phyloP scores from a whole-genome alignment of 2,329 filamentous ascomycete genomes.

The Paraphoma chrysanthemicola region DNA sequence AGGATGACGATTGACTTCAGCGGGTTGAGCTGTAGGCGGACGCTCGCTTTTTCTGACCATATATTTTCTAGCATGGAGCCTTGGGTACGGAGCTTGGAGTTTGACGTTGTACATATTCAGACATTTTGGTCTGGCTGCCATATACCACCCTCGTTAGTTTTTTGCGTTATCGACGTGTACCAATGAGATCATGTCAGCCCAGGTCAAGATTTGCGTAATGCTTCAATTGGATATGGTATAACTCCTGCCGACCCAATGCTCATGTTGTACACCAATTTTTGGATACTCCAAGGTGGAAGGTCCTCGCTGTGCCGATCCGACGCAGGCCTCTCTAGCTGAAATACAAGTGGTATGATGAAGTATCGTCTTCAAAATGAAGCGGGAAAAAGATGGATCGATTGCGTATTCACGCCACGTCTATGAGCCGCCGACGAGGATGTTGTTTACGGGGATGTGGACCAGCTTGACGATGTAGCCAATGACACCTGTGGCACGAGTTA shows the following conservation, averaged over 20 bases:
- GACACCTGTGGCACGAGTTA: constrained; percentile 38
- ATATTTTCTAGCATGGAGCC: neutral
- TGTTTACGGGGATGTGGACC: constrained; percentile 62
- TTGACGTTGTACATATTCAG: neutral
- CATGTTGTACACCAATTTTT: constrained; percentile 41
- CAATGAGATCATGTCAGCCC: neutral
- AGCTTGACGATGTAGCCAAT: constrained; percentile 62
- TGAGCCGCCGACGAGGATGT: constrained; percentile 58
- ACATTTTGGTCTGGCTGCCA: neutral
- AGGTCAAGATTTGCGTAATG: constrained; percentile 10
- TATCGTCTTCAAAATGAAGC: constrained; percentile 10
- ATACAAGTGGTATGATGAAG: constrained; percentile 23
- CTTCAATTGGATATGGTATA: constrained; percentile 42
- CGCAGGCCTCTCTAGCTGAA: constrained; percentile 6
- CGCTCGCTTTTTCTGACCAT: neutral
- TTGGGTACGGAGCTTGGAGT: neutral
- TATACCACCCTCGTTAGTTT: neutral
- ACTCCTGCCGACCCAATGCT: constrained; percentile 44
- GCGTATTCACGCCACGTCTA: constrained; percentile 23
- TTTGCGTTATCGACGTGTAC: neutral
- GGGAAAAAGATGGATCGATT: constrained; percentile 15
- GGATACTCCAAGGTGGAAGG: constrained; percentile 3
- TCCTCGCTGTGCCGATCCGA: neutral
- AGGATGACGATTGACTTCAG: constrained; percentile 32
- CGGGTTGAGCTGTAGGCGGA: neutral